Percentiles rank a stretch among this genome's conserved stretches.
These are phyloP conservation scores for Hypomontagnella monticulosa DNA, from an alignment of 495 filamentous ascomycete genomes.

Conservation along the genomic window DNA sequence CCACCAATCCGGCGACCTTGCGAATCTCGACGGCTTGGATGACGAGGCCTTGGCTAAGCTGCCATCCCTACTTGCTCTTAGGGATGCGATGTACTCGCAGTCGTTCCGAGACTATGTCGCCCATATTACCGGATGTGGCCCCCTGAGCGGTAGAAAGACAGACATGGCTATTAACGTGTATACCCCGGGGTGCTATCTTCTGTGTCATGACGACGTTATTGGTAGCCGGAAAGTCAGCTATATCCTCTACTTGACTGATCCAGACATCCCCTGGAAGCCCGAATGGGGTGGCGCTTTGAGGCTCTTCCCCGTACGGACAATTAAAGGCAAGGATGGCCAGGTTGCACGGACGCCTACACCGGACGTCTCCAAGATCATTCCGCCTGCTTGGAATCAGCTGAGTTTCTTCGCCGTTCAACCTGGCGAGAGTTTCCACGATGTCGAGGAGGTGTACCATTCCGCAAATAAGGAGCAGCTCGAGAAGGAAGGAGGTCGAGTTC, in stretches of 20 bases:
- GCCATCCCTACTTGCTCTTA: constrained; percentile 84
- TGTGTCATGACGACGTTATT: constrained; percentile 99
- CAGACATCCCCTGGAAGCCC: constrained; percentile 87
- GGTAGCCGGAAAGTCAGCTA: constrained; percentile 92
- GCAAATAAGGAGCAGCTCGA: constrained; percentile 60
- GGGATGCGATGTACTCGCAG: constrained; percentile 91
- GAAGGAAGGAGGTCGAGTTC: constrained; percentile 74
- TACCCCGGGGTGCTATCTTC: constrained; percentile 91
- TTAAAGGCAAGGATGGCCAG: constrained; percentile 72
- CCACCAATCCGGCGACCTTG: constrained; percentile 96
- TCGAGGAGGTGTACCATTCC: constrained; percentile 93
- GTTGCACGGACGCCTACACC: constrained; percentile 78
- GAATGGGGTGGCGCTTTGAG: constrained; percentile 95
- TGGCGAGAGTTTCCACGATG: constrained; percentile 97
- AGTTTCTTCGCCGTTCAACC: constrained; percentile 98
- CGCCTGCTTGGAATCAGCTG: constrained; percentile 95
- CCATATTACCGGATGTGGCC: constrained; percentile 81
- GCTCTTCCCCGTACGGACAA: constrained; percentile 78
- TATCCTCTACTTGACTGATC: constrained; percentile 95
- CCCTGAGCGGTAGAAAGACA: constrained; percentile 91
- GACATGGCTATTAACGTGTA: constrained; percentile 99
- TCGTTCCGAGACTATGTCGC: constrained; percentile 90
- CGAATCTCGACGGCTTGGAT: constrained; percentile 93
- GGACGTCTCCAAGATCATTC: constrained; percentile 78
- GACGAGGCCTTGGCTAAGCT: constrained; percentile 81